phyloP scores from a whole-genome alignment of 2,329 filamentous ascomycete species.

The Scytalidium sp. region DNA sequence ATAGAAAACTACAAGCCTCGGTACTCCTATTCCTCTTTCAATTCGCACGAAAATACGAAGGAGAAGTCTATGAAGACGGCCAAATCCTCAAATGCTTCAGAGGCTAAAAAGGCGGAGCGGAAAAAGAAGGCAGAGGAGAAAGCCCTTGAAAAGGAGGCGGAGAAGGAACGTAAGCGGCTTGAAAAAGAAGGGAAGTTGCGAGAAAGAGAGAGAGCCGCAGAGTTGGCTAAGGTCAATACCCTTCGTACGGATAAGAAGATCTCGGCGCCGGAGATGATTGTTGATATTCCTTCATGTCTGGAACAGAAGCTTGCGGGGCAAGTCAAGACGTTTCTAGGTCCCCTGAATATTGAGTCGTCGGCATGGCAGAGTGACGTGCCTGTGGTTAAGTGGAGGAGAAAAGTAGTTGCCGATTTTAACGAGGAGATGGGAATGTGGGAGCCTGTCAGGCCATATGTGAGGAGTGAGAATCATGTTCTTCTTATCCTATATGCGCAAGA shows the following conservation, averaged over 20 bases:
- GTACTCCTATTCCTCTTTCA: not conserved
- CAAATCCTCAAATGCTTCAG: constrained; percentile 10
- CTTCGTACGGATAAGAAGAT: constrained; percentile 70
- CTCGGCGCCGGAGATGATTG: constrained; percentile 73
- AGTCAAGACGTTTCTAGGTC: constrained; percentile 46
- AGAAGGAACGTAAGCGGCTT: constrained; percentile 53
- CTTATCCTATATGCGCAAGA: constrained; percentile 61
- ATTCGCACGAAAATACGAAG: not conserved
- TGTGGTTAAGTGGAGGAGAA: constrained; percentile 52
- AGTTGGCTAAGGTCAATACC: constrained; percentile 72
- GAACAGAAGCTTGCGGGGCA: constrained; percentile 42
- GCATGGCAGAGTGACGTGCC: constrained; percentile 44
- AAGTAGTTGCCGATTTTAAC: constrained; percentile 45
- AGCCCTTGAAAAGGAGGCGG: constrained; percentile 23
- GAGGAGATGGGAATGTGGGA: constrained; percentile 45
- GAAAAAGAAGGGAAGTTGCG: constrained; percentile 59
- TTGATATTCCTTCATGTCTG: constrained; percentile 62
- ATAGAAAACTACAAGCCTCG: constrained; percentile 3
- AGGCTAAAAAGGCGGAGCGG: constrained; percentile 15
- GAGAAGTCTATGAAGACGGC: constrained; percentile 1
- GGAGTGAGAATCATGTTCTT: constrained; percentile 47
- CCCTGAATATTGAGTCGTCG: constrained; percentile 45
- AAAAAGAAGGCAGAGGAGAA: constrained; percentile 14
- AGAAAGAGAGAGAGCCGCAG: constrained; percentile 63
- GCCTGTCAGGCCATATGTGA: constrained; percentile 38